A percentile compares a stretch with the other conserved stretches of the same genome.
These are phyloP conservation scores for Loxodes magnus DNA, from an alignment of 73 alveolate species.

Conservation along the genomic window DNA sequence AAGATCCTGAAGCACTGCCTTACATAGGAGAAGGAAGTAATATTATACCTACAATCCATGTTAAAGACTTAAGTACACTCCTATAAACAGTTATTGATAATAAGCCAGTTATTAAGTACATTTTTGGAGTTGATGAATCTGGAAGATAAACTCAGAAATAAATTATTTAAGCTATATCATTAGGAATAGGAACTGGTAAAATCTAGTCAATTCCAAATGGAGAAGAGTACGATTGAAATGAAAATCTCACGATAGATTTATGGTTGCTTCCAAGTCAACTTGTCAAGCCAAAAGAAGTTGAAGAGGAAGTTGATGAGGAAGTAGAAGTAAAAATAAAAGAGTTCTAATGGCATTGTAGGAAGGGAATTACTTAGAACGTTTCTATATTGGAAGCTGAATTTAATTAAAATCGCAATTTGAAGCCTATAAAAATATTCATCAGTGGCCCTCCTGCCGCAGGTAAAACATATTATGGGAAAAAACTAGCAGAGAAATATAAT, in stretches of 20 bases:
- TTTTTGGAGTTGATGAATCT: conserved; percentile 86
- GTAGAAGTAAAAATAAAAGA: conserved; percentile 14
- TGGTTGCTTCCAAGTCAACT: conserved; percentile 13
- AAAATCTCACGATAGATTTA: conserved; percentile 38
- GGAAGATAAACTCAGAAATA: conserved; percentile 68
- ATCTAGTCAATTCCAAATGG: no score
- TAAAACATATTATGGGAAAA: conserved; percentile 48
- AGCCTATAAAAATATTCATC: conserved; percentile 48
- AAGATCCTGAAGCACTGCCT: conserved; percentile 44
- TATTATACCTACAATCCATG: conserved; percentile 89
- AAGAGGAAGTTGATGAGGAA: conserved; percentile 7
- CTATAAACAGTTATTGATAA: conserved; percentile 64
- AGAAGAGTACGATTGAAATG: no score
- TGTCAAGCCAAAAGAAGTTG: conserved; percentile 11
- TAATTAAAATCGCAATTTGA: conserved; percentile 50
- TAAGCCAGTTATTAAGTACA: conserved; percentile 61
- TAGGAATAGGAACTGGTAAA: conserved; percentile 83
- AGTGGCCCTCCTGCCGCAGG: conserved; percentile 91
- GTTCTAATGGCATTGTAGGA: conserved; percentile 31
- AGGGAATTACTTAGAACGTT: conserved; percentile 69
- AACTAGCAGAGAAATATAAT: conserved; percentile 53
- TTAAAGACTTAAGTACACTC: conserved; percentile 73
- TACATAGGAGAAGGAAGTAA: conserved; percentile 68
- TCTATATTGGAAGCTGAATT: conserved; percentile 57
- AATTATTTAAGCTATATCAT: conserved; percentile 64